Conservation (phyloP, 1,284 basidiomycete species). For the Fomitopsis schrenkii region DNA sequence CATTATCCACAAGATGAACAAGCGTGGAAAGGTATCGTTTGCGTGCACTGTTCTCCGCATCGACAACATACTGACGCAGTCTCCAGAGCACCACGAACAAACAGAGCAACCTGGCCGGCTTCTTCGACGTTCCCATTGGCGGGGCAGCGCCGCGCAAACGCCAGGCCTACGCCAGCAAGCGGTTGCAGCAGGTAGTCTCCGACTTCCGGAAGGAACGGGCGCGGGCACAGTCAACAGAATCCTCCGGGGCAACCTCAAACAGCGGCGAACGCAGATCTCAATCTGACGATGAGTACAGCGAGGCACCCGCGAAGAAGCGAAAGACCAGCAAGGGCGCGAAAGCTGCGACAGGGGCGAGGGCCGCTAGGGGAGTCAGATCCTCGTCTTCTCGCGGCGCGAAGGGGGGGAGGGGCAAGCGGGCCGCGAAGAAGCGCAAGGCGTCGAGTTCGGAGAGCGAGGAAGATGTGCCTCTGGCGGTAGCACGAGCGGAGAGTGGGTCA, state of each 20-base stretch:
- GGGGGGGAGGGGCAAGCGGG: constrained; percentile 23
- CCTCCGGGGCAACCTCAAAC: constrained; percentile 6
- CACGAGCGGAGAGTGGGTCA: constrained; percentile 5
- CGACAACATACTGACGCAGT: constrained; percentile 1
- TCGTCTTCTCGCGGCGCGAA: constrained; percentile 17
- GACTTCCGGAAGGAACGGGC: constrained; percentile 66
- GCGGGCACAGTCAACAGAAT: constrained; percentile 10
- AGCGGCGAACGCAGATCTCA: constrained; percentile 26
- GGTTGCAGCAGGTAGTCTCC: constrained; percentile 87
- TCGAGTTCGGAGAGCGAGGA: constrained; percentile 18
- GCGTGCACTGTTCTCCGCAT: background rate
- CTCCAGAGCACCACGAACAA: constrained; percentile 60
- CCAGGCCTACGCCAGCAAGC: constrained; percentile 80
- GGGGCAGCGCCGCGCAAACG: constrained; percentile 75
- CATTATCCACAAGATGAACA: constrained; percentile 88
- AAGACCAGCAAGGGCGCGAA: constrained; percentile 18
- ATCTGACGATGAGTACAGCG: constrained; percentile 13
- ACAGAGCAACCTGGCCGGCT: constrained; percentile 69
- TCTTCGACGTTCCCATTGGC: constrained; percentile 59
- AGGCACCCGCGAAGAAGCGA: constrained; percentile 28
- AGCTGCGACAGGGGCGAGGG: constrained; percentile 9
- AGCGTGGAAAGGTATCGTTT: constrained; percentile 61
- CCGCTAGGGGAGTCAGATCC: constrained; percentile 12
- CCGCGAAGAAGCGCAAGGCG: constrained; percentile 17
- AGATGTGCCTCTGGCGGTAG: constrained; percentile 23